A percentile compares a stretch with the other conserved stretches of the same genome.
These are phyloP conservation scores for Chrysoporthe cubensis DNA, from an alignment of 2,329 filamentous ascomycete species.

Conservation along the genomic window DNA sequence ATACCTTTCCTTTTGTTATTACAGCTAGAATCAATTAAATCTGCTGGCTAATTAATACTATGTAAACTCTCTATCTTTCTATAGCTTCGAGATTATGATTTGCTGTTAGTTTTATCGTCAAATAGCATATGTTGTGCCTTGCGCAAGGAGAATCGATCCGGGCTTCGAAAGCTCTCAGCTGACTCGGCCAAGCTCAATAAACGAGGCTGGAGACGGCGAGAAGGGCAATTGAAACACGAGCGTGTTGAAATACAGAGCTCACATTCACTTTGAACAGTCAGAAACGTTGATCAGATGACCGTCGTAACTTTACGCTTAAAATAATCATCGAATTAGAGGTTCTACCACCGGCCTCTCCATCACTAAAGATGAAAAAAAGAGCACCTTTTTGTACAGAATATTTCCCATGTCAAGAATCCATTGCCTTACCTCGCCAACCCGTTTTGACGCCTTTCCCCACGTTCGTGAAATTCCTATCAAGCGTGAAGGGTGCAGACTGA, in stretches of 20 bases:
- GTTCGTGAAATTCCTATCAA: not conserved
- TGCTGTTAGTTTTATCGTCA: no score
- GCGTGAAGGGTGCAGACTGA: not conserved
- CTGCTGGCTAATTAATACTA: no score
- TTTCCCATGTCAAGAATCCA: conserved; percentile 5
- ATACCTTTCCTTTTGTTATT: no score
- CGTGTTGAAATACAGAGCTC: not conserved
- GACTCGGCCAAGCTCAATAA: no score
- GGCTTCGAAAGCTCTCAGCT: no score
- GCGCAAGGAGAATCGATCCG: no score
- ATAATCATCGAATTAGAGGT: conserved; percentile 6
- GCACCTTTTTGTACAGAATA: conserved; percentile 7
- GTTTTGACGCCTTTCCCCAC: conserved; percentile 14
- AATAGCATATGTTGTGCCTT: no score
- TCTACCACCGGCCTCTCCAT: not conserved
- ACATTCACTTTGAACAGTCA: not conserved
- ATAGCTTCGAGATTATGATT: no score
- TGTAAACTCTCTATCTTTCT: no score
- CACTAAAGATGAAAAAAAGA: not conserved
- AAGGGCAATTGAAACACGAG: not conserved
- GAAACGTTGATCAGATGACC: not conserved
- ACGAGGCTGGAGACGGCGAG: no score
- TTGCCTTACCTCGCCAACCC: conserved; percentile 13
- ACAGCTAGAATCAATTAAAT: no score
- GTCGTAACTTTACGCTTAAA: not conserved